Base-by-base conservation (phyloP, 2,329 filamentous ascomycete genomes). In the Metarhizium album region DNA sequence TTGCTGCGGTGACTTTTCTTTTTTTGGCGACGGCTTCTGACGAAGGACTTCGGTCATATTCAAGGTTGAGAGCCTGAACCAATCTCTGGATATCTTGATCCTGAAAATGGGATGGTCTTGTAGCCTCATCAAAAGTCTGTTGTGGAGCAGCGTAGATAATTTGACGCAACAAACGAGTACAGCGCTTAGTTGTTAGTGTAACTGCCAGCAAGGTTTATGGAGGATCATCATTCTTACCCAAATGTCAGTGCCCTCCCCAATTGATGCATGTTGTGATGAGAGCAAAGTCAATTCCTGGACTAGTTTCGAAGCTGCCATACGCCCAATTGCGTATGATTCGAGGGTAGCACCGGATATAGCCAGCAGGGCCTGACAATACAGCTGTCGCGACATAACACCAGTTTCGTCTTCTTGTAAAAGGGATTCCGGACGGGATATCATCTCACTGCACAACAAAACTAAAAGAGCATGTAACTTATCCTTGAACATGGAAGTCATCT, bases 281-380 rank as follows among this genome's bases (percentile, higher is more conserved):
- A 70, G 54, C 20, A 69, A 60, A n/a, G 69, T 62, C 27, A 73
- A 59, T 37, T 70, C 65, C n/a, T 70, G 66, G 8, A 72, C 61
- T 16, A 76, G 62, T 45, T 73, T 73, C 4, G 70, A 71, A 2
- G 65, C 60, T 14, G 68, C 67, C 27, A 76, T 57, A 35, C 70
- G 67, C 13, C 66, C 66, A 37, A 73, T 61, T 2, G 62, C 55
- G 24, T 59, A 61, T 24, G 64, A 62, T 5, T 57, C 53, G 2
- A 68, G 43, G n/a, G 67, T 66, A 13, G 62, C 64, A 29, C 67
- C 59, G 2, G 69, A 61, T 37, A 77, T 64, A 3, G 59, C 59
- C 9, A 70, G 52, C 11, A 76, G 59, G 11, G 69, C 66, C 42
- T 63, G 54, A 42, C 69, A 73, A 35, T 71, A 66, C 3, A 62